A percentile compares a stretch with the other conserved stretches of the same genome.
Evolutionary conservation across 208 protist species (phyloP).

Genomic region (Vickermania ingenoplastis): DNA sequence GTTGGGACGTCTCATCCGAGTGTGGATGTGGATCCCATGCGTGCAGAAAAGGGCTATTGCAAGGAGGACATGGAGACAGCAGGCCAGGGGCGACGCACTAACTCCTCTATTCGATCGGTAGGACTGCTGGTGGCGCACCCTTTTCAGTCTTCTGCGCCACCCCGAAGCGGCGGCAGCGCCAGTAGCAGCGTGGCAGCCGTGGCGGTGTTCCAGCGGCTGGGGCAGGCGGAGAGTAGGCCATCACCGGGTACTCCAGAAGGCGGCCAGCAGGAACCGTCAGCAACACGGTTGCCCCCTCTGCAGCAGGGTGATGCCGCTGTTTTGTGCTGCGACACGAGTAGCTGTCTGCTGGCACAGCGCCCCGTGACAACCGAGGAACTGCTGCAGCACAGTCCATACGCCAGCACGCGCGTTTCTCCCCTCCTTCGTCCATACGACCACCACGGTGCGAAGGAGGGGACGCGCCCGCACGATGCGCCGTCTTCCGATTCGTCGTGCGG

Average conservation of each 20-base stretch:
- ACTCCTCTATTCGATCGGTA: not conserved
- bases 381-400: not conserved
- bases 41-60: too few species aligned
- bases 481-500: not conserved
- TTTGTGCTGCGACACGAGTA: not conserved
- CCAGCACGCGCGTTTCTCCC: too few species aligned
- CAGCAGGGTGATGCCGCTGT: not conserved
- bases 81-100: not conserved
- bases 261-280: not conserved
- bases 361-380: not conserved
- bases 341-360: not conserved
- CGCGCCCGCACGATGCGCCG: too few species aligned
- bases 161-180: not conserved
- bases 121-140: too few species aligned
- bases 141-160: too few species aligned
- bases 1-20: not conserved
- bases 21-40: not conserved
- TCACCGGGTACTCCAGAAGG: too few species aligned
- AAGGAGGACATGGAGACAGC: too few species aligned
- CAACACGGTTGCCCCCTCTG: not conserved
- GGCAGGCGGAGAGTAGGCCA: too few species aligned
- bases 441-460: too few species aligned
- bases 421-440: too few species aligned
- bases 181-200: not conserved
- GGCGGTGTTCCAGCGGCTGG: not conserved